These are phyloP conservation scores for Trichoderma koningiopsis DNA, from an alignment of 2,329 filamentous ascomycete genomes.

Conservation along the genomic window DNA sequence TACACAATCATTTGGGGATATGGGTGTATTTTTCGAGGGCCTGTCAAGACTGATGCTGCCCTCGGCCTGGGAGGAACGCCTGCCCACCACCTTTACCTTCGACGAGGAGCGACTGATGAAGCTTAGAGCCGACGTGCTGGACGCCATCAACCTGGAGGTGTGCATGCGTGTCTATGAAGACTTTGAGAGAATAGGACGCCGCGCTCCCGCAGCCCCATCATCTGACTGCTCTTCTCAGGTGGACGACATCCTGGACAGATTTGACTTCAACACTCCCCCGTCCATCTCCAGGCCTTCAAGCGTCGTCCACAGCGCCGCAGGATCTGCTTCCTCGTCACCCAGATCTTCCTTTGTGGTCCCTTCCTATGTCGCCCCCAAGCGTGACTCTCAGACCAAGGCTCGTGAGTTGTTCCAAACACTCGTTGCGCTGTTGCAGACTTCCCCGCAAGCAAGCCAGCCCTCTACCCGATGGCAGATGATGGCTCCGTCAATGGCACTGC, in stretches of 20 bases:
- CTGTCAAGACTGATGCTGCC: conserved; percentile 58
- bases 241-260: conserved; percentile 38
- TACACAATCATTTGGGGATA: conserved; percentile 56
- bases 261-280: conserved; percentile 51
- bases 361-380: conserved; percentile 42
- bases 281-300: conserved; percentile 54
- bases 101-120: conserved; percentile 66
- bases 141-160: conserved; percentile 64
- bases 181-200: conserved; percentile 48
- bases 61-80: conserved; percentile 48
- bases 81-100: conserved; percentile 65
- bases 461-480: conserved; percentile 55
- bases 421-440: conserved; percentile 57
- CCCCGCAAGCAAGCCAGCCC: conserved; percentile 46
- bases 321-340: conserved; percentile 55
- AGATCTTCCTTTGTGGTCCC: conserved; percentile 49
- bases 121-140: conserved; percentile 61
- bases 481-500: conserved; percentile 56
- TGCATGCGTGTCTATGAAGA: conserved; percentile 63
- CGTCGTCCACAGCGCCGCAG: conserved; percentile 52
- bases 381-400: conserved; percentile 48
- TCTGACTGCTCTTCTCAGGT: conserved; percentile 5
- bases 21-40: conserved; percentile 61
- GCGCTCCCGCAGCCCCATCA: conserved; percentile 31
- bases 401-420: conserved; percentile 56